Conservation (phyloP, 164 flowering plant genomes). For the Saururus chinensis region DNA sequence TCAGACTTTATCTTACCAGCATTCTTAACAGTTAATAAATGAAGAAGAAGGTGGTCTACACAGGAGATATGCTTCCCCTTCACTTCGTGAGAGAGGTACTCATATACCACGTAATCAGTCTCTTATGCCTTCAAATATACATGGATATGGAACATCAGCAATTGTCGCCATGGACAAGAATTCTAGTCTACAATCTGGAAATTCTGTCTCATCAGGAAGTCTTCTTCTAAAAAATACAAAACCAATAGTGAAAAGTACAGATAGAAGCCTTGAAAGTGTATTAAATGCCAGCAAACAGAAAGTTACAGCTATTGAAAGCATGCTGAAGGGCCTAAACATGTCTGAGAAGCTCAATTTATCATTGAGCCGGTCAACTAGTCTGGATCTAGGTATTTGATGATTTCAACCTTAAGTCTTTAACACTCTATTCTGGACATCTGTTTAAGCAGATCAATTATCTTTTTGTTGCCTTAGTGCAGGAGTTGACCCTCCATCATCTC, state of each 20-base stretch:
- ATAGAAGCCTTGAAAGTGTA: slow-evolving; percentile 93
- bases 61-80: slow-evolving; percentile 90
- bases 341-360: slow-evolving; percentile 61
- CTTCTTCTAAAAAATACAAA: slow-evolving; percentile 62
- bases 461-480: slow-evolving; percentile 86
- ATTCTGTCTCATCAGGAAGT: slow-evolving; percentile 66
- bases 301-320: slow-evolving; percentile 93
- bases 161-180: slow-evolving; percentile 96
- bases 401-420: no score
- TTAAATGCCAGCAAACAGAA: slow-evolving; percentile 89
- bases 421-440: neutral
- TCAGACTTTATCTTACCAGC: neutral
- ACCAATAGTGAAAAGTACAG: slow-evolving; percentile 49
- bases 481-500: slow-evolving; percentile 99
- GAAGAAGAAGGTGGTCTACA: slow-evolving; percentile 95
- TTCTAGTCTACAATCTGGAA: slow-evolving; percentile 50
- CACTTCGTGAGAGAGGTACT: slow-evolving; percentile 68
- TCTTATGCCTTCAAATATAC: slow-evolving; percentile 40
- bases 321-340: slow-evolving; percentile 73
- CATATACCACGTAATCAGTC: slow-evolving; percentile 31
- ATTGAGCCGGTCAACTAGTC: slow-evolving; percentile 57
- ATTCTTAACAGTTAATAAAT: slow-evolving; percentile 54
- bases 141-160: slow-evolving; percentile 95
- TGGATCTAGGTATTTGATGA: slow-evolving; percentile 80
- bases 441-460: slow-evolving; percentile 37